Base-by-base conservation (phyloP, 2,329 filamentous ascomycete genomes). In the Cytospora chrysosperma region DNA sequence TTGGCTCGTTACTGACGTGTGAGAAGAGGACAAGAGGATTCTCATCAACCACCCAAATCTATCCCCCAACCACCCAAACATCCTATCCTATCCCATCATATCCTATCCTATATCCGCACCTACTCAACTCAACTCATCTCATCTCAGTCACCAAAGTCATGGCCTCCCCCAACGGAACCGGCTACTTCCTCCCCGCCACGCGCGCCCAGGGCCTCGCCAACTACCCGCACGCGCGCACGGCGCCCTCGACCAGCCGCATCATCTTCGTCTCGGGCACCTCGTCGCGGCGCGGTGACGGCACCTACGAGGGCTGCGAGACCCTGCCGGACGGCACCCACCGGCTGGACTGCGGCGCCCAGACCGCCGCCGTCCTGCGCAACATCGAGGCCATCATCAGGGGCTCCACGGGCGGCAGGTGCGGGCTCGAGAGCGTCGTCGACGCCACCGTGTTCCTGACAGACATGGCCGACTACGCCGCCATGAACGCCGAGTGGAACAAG, bases 401-500 rank as follows among this genome's bases (percentile, higher is more conserved):
- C 7, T 70, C 72, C 8, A 74, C 72, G 8, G 68, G 69, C n/a
- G 72, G 70, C 13, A 65, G 59, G 47, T 57, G 64, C 12, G 72
- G 72, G 4, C 66, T 74, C 13, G 72, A 75, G 65, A 71, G 67
- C 52, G 69, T 75, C 49, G 70, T 75, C n/a, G 72, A 74, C 62
- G 73, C 73, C 2, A 75, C 73, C 7, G 70, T 75, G 7, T 75
- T 74, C 61, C 51, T 75, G 62, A 72, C 69, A 12, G 71, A 75
- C 58, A 73, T 75, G 60, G 63, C 56, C 28, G 73, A 75, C 59
- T 75, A 75, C 61, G 71, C 67, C 6, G 69, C 69, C 34, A 75
- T 75, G 73, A 75, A 75, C 54, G 70, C 69, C 40, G 73, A 73
- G 68, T 75, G 73, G 73, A 75, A 75, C 67, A 72, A 68, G 67